phyloP scores from a whole-genome alignment of 2,329 filamentous ascomycete genomes.

The Sordariomycetes sp. region DNA sequence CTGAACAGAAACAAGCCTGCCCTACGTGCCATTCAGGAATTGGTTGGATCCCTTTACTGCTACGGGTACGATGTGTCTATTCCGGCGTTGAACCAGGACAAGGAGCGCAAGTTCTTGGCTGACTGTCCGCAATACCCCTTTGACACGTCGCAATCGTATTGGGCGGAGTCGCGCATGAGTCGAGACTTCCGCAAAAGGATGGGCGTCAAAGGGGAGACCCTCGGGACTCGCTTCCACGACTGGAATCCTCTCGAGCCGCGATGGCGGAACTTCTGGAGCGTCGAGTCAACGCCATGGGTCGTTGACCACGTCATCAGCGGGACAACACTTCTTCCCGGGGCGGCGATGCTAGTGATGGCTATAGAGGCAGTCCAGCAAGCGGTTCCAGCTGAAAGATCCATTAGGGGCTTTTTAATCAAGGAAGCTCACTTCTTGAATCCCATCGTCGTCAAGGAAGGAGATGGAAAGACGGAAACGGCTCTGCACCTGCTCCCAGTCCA shows the following conservation, averaged over 20 bases:
- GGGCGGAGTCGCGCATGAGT: no score
- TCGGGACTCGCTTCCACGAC: conserved; percentile 4
- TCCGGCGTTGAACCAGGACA: no score
- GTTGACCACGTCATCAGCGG: conserved; percentile 23
- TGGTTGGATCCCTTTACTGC: no score
- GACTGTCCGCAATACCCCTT: no score
- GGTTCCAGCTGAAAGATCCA: conserved; percentile 1
- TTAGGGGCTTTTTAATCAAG: conserved; percentile 2
- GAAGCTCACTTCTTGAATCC: conserved; percentile 2
- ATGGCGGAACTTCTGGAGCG: conserved; percentile 13
- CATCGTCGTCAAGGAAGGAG: neutral
- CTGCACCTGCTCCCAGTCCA: neutral
- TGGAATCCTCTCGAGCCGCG: conserved; percentile 12
- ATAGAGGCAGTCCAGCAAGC: conserved; percentile 16
- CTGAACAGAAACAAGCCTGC: no score
- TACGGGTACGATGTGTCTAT: no score
- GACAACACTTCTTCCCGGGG: conserved; percentile 19
- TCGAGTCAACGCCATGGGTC: conserved; percentile 22
- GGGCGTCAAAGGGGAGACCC: conserved; percentile 24
- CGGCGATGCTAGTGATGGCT: conserved; percentile 12
- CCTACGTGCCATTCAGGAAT: no score
- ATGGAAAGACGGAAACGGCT: neutral
- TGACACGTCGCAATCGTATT: no score
- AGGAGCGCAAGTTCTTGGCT: no score
- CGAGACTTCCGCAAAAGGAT: no score